Conservation (phyloP, 2,329 filamentous ascomycete genomes). For the Nigrospora osmanthi region DNA sequence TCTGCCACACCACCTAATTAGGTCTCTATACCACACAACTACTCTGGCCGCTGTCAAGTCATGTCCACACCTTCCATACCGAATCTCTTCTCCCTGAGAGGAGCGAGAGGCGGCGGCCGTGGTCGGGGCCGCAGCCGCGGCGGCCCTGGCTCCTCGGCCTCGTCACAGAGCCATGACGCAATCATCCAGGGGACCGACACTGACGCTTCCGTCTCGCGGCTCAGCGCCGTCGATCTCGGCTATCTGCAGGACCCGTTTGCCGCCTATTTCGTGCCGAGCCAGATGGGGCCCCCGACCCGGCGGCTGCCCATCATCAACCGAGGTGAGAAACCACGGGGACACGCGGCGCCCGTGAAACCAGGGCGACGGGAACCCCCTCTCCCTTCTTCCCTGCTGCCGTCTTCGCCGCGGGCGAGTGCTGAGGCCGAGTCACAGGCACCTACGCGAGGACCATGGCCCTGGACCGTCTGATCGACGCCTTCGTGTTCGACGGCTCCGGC, state of each 20-base stretch:
- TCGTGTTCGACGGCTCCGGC: conserved; percentile 42
- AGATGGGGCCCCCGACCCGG: conserved; percentile 40
- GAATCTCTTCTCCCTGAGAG: conserved; percentile 58
- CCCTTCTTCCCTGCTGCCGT: not conserved
- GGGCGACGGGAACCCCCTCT: not conserved
- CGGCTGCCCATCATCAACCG: conserved; percentile 89
- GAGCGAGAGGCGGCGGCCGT: conserved; percentile 36
- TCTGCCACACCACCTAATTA: not conserved
- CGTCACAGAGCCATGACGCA: conserved; percentile 50
- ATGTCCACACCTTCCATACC: conserved; percentile 74
- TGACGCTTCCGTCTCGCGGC: conserved; percentile 79
- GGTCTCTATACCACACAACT: not conserved
- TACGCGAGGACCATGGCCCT: conserved; percentile 83
- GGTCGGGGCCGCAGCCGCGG: conserved; percentile 20
- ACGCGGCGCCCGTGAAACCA: not conserved
- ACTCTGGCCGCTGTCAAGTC: conserved; percentile 1
- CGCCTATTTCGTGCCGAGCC: conserved; percentile 51
- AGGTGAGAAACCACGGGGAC: conserved; percentile 45
- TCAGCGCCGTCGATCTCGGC: conserved; percentile 80
- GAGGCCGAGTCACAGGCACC: conserved; percentile 53
- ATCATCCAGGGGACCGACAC: conserved; percentile 84
- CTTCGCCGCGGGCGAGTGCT: conserved; percentile 13
- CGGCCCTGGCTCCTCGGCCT: conserved; percentile 11
- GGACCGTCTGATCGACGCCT: conserved; percentile 66
- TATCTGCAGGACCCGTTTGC: conserved; percentile 83